phyloP scores from a whole-genome alignment of 768 basidiomycete species.

The Leccinum incarnatum region DNA sequence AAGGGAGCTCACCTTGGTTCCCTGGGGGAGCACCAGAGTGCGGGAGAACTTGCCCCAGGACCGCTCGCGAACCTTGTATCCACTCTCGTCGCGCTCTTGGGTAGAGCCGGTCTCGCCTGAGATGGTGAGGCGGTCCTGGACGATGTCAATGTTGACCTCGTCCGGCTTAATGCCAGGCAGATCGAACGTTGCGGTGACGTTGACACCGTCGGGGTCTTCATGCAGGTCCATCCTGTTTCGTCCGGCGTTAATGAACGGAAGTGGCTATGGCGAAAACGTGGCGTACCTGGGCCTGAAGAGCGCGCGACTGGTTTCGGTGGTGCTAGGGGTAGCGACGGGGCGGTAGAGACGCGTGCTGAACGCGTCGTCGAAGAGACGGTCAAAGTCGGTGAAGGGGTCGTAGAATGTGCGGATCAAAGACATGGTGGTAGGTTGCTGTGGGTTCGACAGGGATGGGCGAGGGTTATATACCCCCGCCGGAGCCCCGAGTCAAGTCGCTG shows the following conservation, averaged over 20 bases:
- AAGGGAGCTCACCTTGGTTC: slow-evolving; percentile 32
- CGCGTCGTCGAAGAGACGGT: neutral
- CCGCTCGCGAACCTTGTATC: no score
- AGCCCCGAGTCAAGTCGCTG: no score
- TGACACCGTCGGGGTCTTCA: slow-evolving; percentile 45
- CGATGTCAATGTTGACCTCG: slow-evolving; percentile 50
- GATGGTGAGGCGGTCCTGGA: slow-evolving; percentile 47
- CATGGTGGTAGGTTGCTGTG: neutral
- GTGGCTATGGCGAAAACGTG: neutral
- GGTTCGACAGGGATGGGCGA: neutral
- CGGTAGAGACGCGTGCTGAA: no score
- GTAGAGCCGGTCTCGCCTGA: slow-evolving; percentile 45
- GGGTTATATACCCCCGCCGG: neutral
- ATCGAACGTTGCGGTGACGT: slow-evolving; percentile 55
- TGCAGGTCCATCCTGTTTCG: slow-evolving; percentile 51
- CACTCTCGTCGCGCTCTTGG: slow-evolving; percentile 32
- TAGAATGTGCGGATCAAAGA: neutral
- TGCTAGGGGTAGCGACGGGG: neutral
- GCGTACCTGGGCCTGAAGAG: no score
- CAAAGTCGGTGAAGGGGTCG: neutral
- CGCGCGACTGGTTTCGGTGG: neutral
- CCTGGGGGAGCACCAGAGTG: no score
- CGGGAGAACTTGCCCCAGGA: no score
- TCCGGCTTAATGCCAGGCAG: slow-evolving; percentile 48
- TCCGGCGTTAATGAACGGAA: neutral